Conservation (phyloP, 208 protist species). For the Leishmania major region DNA sequence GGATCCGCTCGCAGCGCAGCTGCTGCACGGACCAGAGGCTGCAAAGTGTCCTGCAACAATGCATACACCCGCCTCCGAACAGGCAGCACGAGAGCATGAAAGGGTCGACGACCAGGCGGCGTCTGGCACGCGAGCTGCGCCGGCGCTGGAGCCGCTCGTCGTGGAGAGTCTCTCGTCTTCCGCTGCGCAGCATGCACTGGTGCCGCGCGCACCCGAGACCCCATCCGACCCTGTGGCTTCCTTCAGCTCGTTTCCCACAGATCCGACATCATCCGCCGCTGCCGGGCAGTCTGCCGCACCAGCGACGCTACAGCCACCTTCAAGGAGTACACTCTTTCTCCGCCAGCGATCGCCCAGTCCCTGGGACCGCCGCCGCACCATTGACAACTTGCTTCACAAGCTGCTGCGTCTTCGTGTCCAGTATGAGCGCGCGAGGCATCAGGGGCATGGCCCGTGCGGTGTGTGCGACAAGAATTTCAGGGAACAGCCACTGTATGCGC, state of each 20-base stretch:
- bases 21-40: background rate
- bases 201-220: background rate
- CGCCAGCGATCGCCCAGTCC: background rate
- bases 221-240: background rate
- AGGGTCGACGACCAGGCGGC: background rate
- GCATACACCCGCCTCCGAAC: background rate
- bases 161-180: background rate
- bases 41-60: background rate
- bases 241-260: no score
- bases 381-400: slow-evolving; percentile 5
- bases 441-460: background rate
- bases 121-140: background rate
- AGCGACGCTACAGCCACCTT: background rate
- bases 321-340: background rate
- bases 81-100: background rate
- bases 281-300: background rate
- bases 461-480: background rate
- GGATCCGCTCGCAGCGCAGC: slow-evolving; percentile 13
- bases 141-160: background rate
- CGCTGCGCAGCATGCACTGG: background rate
- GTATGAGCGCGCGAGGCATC: slow-evolving; percentile 7
- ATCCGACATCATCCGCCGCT: background rate
- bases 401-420: slow-evolving; percentile 12
- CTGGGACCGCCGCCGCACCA: background rate
- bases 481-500: no score